These are phyloP conservation scores for Scheffersomyces stipitis DNA, from an alignment of 805 yeast species.

Conservation along the genomic window DNA sequence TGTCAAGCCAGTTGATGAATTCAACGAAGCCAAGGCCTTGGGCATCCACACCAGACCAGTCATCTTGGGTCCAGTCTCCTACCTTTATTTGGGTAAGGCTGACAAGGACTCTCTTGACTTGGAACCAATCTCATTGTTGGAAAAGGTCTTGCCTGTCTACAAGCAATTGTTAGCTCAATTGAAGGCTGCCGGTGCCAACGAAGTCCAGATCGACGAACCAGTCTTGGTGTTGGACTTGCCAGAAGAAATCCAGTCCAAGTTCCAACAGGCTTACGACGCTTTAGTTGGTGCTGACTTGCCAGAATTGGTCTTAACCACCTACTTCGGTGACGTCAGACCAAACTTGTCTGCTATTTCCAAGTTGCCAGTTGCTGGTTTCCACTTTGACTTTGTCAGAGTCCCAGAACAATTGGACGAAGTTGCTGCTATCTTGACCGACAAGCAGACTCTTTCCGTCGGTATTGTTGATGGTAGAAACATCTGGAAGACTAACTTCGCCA, in stretches of 20 bases:
- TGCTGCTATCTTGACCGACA: slow-evolving; percentile 58
- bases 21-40: slow-evolving; percentile 93
- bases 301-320: slow-evolving; percentile 80
- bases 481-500: slow-evolving; percentile 95
- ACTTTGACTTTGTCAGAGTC: slow-evolving; percentile 92
- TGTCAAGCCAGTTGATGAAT: slow-evolving; percentile 95
- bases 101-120: slow-evolving; percentile 96
- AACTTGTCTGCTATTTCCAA: slow-evolving; percentile 86
- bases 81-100: slow-evolving; percentile 93
- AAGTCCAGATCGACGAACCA: slow-evolving; percentile 98
- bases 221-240: slow-evolving; percentile 91
- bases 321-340: slow-evolving; percentile 98
- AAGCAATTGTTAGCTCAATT: slow-evolving; percentile 84
- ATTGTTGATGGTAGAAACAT: slow-evolving; percentile 98
- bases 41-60: slow-evolving; percentile 99
- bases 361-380: slow-evolving; percentile 93
- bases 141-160: slow-evolving; percentile 91
- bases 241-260: slow-evolving; percentile 78
- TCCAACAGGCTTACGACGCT: slow-evolving; percentile 81
- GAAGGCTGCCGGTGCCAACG: slow-evolving; percentile 90
- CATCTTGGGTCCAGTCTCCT: slow-evolving; percentile 93
- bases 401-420: slow-evolving; percentile 95
- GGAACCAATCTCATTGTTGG: slow-evolving; percentile 87
- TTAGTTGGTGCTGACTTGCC: slow-evolving; percentile 65
- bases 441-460: slow-evolving; percentile 92